phyloP scores from a whole-genome alignment of 331 rosid species.

The Rhamnella rubrinervis region DNA sequence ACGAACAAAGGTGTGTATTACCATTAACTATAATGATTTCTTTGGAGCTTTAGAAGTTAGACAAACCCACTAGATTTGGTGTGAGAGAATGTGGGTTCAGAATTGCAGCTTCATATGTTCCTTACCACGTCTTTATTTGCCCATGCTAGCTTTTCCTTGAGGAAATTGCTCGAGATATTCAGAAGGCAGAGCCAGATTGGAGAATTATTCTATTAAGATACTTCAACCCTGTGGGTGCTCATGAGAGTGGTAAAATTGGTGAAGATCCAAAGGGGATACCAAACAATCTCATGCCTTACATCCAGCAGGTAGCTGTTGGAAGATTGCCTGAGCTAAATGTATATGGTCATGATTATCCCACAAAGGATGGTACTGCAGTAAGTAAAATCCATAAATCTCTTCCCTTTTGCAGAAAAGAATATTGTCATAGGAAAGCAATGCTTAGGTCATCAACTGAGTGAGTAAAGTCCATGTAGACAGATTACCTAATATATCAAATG shows the following conservation, averaged over 20 bases:
- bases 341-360: slow-evolving; percentile 78
- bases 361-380: slow-evolving; percentile 81
- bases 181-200: slow-evolving; percentile 81
- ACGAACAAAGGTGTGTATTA: slow-evolving; percentile 54
- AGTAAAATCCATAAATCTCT: slow-evolving; percentile 18
- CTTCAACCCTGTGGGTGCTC: slow-evolving; percentile 94
- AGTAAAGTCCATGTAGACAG: background rate
- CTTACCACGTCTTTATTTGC: slow-evolving; percentile 4
- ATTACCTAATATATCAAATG: background rate
- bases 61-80: background rate
- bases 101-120: slow-evolving; percentile 18
- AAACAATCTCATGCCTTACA: slow-evolving; percentile 90
- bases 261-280: slow-evolving; percentile 95
- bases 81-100: background rate
- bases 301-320: slow-evolving; percentile 90
- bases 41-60: background rate
- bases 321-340: slow-evolving; percentile 82
- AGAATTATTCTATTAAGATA: slow-evolving; percentile 67
- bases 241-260: slow-evolving; percentile 83
- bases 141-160: slow-evolving; percentile 68
- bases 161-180: slow-evolving; percentile 77
- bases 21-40: too few relatives aligned
- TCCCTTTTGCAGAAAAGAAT: too few relatives aligned
- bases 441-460: background rate
- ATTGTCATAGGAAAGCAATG: background rate